Evolutionary conservation across 495 filamentous ascomycete species (phyloP), one percentile per base, ranked within the genome.

Genomic region (Apodospora peruviana): DNA sequence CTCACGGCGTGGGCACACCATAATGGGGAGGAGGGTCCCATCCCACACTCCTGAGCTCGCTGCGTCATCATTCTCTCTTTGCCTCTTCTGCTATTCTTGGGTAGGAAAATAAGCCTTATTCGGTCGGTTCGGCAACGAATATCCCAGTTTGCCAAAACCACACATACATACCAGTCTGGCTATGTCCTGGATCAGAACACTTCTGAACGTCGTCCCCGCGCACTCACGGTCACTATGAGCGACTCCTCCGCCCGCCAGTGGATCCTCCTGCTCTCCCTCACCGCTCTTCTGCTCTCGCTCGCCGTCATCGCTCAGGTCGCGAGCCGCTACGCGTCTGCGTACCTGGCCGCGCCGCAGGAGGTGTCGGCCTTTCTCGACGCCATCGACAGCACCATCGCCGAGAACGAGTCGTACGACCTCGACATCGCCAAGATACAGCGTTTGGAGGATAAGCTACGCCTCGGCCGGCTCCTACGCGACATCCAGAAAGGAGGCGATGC

Each of bases 401-500:
- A 77, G 50, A 76, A 72, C 61, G 78, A 71, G 64, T 74, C 56
- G 60, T 83, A 75, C 61, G 75, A 70, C 66, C 72, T 63, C 59
- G 79, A 72, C 62, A 69, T 72, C 53, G 62, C 60, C 42, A 73
- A 72, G 52, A 65, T 78, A 7, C 62, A 59, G 66, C 62, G 69
- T 35, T 61, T 83, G 53, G 65, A 77, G 57, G 69, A 79, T 52
- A 71, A 79, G 56, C 24, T 78, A 22, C 60, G 78, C 55, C 65
- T 84, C 60, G 52, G 58, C 50, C 48, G 74, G 41, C 55, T 78
- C 25, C 58, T 79, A 43, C 65, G 74, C 64, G 56, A 79, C 64
- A 72, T 86, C 58, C 60, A 84, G 67, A 67, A 78, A 71, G 60
- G 73, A 46, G 60, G 80, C 53, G 81, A 66, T 62, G 77, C 67